Evolutionary conservation across 106 monocot species (phyloP).

Genomic region (Dendrobium huoshanense): DNA sequence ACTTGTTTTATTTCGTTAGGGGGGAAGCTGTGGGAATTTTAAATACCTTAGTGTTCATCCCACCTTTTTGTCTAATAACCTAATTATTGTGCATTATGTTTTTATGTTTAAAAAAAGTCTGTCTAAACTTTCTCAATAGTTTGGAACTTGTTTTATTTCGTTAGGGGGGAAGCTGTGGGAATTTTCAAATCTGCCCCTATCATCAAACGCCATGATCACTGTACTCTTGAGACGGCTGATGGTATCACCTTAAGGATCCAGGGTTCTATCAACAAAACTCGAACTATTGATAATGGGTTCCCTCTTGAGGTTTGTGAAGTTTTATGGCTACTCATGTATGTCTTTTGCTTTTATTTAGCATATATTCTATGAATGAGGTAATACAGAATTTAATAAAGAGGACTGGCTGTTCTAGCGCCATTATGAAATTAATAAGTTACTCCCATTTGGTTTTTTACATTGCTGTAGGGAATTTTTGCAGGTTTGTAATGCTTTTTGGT

Average conservation of each 20-base stretch:
- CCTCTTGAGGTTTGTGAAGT: neutral
- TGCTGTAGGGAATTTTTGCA: neutral
- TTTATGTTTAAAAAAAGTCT: neutral
- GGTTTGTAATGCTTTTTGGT: neutral
- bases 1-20: conserved; percentile 4
- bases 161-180: conserved; percentile 5
- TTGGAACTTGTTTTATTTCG: neutral
- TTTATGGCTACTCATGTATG: neutral
- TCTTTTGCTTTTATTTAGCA: neutral
- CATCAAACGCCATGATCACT: conserved; percentile 2
- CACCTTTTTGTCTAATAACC: neutral
- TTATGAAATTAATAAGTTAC: neutral
- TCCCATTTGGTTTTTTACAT: neutral
- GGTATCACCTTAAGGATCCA: conserved; percentile 9
- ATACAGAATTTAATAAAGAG: neutral
- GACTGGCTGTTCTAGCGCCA: neutral
- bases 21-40: conserved; percentile 1
- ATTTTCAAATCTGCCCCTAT: conserved; percentile 16
- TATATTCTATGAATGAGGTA: neutral
- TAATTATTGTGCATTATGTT: conserved; percentile 5
- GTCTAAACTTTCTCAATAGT: neutral
- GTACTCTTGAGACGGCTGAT: conserved; percentile 15
- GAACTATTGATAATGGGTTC: conserved; percentile 12
- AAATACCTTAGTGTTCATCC: no score
- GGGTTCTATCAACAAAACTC: conserved; percentile 9